Conservation (phyloP, 2,329 filamentous ascomycete genomes). For the Aureobasidium sp. region DNA sequence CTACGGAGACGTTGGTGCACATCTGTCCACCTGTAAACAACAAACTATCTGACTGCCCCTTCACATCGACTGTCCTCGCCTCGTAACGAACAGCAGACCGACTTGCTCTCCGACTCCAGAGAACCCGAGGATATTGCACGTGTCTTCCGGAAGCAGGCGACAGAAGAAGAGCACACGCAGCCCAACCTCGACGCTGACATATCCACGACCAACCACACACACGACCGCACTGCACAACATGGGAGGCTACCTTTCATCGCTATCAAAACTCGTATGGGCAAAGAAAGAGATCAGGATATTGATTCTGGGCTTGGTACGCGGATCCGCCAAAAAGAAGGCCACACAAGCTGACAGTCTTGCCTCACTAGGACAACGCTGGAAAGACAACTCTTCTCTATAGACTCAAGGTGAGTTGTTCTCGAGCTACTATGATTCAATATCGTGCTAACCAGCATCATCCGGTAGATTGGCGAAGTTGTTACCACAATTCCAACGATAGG, state of each 20-base stretch:
- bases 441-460: not conserved
- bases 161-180: not conserved
- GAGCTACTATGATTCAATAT: not conserved
- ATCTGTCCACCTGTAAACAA: constrained; percentile 2
- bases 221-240: constrained; percentile 31
- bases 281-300: constrained; percentile 98
- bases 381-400: constrained; percentile 97
- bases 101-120: not conserved
- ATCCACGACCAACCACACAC: not conserved
- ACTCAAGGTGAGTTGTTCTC: constrained; percentile 61
- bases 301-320: constrained; percentile 79
- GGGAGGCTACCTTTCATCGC: constrained; percentile 51
- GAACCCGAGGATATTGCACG: not conserved
- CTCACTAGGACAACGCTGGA: constrained; percentile 81
- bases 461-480: constrained; percentile 92
- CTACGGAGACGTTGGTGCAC: constrained; percentile 3
- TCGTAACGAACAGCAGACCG: not conserved
- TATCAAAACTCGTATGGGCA: constrained; percentile 69
- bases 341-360: not conserved
- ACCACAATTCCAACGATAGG: constrained; percentile 99
- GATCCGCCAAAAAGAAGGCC: not conserved
- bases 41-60: not conserved
- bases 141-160: not conserved
- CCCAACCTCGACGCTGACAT: not conserved
- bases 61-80: not conserved